These are phyloP conservation scores for Beauveria sp. DNA, from an alignment of 2,329 filamentous ascomycete genomes.

Conservation along the genomic window DNA sequence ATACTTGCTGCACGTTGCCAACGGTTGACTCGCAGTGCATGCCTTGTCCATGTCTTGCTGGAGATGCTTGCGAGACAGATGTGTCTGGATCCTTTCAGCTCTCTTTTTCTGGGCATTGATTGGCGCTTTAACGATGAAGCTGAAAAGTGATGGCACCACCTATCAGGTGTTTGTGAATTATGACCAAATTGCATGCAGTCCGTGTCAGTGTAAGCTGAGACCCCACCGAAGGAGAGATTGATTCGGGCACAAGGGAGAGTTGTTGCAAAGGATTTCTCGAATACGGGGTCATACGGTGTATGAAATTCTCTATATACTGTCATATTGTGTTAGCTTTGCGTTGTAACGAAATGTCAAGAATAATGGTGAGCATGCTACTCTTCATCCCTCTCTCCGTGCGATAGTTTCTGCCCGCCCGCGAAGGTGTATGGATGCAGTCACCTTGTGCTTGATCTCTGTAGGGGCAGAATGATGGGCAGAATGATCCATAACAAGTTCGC, in stretches of 20 bases:
- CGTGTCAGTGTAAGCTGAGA: neutral
- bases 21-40: neutral
- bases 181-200: neutral
- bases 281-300: too few species aligned
- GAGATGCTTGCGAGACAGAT: neutral
- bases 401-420: neutral
- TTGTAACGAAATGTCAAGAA: neutral
- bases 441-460: too few species aligned
- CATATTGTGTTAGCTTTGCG: neutral
- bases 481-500: too few species aligned
- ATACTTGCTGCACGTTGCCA: too few species aligned
- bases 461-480: too few species aligned
- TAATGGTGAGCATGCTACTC: neutral
- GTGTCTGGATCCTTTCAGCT: neutral
- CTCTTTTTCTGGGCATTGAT: neutral
- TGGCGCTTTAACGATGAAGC: neutral
- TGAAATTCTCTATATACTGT: too few species aligned
- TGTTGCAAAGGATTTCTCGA: too few species aligned
- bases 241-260: too few species aligned
- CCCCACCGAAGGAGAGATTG: neutral
- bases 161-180: neutral
- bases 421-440: neutral
- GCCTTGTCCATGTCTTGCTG: neutral
- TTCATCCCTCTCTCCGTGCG: constrained; percentile 2
- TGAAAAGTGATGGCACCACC: neutral